A percentile compares a stretch with the other conserved stretches of the same genome.
Evolutionary conservation across 2,329 filamentous ascomycete genomes (phyloP).

Genomic region (Fusarium equiseti): DNA sequence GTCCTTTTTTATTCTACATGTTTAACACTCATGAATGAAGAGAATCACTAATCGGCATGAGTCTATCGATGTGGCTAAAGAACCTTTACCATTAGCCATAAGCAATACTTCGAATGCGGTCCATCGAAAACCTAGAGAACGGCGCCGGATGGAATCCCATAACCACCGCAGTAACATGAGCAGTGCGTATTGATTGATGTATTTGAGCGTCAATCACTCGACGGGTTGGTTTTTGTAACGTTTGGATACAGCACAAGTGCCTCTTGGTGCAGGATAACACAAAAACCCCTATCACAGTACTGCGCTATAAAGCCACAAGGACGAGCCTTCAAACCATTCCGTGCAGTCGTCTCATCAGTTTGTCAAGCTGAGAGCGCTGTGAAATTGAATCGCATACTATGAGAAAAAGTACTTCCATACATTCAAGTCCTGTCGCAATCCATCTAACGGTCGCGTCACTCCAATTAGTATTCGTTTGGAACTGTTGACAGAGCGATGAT

Average conservation of each 20-base stretch:
- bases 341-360: background rate
- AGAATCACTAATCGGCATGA: background rate
- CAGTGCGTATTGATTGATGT: background rate
- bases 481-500: conserved; percentile 53
- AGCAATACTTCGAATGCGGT: background rate
- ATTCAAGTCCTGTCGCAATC: background rate
- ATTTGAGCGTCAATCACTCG: background rate
- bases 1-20: background rate
- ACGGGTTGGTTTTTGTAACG: background rate
- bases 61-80: background rate
- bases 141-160: background rate
- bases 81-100: background rate
- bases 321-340: too few species aligned
- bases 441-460: too few species aligned
- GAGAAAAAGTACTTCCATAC: background rate
- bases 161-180: background rate
- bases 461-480: conserved; percentile 23
- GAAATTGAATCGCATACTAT: background rate
- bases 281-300: background rate
- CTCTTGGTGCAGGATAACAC: background rate
- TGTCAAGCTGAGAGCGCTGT: background rate
- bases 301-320: background rate
- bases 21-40: background rate
- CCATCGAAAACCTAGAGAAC: background rate
- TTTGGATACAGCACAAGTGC: background rate